A percentile compares a stretch with the other conserved stretches of the same genome.
Conservation (phyloP, 2,329 filamentous ascomycete species). For the Microdochium trichocladiopsis region DNA sequence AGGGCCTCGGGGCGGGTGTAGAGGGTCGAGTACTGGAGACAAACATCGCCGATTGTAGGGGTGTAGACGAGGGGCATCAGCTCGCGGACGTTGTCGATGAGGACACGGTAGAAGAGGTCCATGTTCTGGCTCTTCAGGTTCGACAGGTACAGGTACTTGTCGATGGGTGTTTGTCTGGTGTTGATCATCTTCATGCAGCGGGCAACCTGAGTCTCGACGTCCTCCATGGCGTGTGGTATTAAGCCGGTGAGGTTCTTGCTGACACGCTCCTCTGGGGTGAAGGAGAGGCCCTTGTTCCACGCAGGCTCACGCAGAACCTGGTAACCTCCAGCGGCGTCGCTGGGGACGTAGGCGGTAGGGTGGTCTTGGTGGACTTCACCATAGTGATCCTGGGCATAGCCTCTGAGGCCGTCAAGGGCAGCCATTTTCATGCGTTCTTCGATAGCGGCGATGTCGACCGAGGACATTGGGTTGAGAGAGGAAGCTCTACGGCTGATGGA, state of each 20-base stretch:
- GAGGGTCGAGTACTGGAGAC: constrained; percentile 90
- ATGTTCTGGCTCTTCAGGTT: constrained; percentile 68
- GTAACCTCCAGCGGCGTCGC: constrained; percentile 48
- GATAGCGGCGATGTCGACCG: constrained; percentile 48
- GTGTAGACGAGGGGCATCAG: constrained; percentile 83
- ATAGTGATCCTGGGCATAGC: constrained; percentile 51
- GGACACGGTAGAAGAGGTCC: constrained; percentile 76
- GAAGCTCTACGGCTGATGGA: constrained; percentile 42
- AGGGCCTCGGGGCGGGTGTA: constrained; percentile 93
- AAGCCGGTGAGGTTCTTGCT: constrained; percentile 60
- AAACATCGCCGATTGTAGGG: constrained; percentile 90
- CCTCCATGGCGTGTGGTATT: constrained; percentile 57
- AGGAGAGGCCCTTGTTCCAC: constrained; percentile 62
- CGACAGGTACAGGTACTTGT: constrained; percentile 80
- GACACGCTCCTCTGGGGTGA: constrained; percentile 56
- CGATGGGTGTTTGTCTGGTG: constrained; percentile 60
- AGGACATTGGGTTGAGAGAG: constrained; percentile 47
- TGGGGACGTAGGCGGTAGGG: constrained; percentile 44
- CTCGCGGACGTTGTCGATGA: constrained; percentile 71
- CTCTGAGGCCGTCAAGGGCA: constrained; percentile 51
- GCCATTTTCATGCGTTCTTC: constrained; percentile 55
- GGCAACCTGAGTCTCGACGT: constrained; percentile 50
- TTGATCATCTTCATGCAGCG: constrained; percentile 70
- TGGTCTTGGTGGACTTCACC: constrained; percentile 46
- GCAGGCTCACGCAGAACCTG: constrained; percentile 55